Evolutionary conservation across 2,329 filamentous ascomycete species (phyloP).

Genomic region (Neonectria hederae): DNA sequence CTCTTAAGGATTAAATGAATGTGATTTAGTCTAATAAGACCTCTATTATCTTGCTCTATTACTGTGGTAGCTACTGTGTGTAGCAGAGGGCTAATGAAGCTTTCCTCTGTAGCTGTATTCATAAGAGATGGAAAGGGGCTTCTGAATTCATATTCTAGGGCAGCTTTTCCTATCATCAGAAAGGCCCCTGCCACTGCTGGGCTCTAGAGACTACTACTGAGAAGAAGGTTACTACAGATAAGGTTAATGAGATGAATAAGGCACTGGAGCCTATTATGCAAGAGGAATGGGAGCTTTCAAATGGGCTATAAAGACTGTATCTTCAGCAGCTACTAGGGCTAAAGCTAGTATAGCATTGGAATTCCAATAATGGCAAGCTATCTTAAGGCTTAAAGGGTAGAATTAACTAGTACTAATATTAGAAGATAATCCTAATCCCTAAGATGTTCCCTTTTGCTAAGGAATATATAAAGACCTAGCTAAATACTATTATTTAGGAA

Average conservation of each 20-base stretch:
- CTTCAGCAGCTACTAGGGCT: not conserved
- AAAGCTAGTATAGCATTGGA: not conserved
- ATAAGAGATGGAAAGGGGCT: slow-evolving; percentile 27
- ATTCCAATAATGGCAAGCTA: not conserved
- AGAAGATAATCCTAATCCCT: slow-evolving; percentile 27
- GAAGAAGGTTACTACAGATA: not conserved
- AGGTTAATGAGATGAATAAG: slow-evolving; percentile 27
- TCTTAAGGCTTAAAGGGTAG: not conserved
- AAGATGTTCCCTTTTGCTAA: slow-evolving; percentile 33
- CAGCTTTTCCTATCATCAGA: slow-evolving; percentile 30
- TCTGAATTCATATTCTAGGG: slow-evolving; percentile 36
- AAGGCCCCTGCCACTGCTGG: slow-evolving; percentile 30
- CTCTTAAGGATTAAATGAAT: slow-evolving; percentile 25
- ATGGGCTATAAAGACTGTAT: slow-evolving; percentile 12
- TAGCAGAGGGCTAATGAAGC: slow-evolving; percentile 14
- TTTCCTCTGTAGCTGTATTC: slow-evolving; percentile 27
- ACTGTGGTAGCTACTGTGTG: slow-evolving; percentile 16
- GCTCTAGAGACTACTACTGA: slow-evolving; percentile 26
- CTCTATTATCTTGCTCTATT: slow-evolving; percentile 22
- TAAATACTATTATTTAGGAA: slow-evolving; percentile 28
- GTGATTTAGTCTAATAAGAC: slow-evolving; percentile 30
- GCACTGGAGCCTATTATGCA: slow-evolving; percentile 23
- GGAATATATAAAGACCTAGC: slow-evolving; percentile 7
- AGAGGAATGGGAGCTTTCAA: slow-evolving; percentile 27
- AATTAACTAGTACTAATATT: slow-evolving; percentile 19